Conservation (phyloP, 73 alveolate genomes). For the Paramecium pentaurelia region DNA sequence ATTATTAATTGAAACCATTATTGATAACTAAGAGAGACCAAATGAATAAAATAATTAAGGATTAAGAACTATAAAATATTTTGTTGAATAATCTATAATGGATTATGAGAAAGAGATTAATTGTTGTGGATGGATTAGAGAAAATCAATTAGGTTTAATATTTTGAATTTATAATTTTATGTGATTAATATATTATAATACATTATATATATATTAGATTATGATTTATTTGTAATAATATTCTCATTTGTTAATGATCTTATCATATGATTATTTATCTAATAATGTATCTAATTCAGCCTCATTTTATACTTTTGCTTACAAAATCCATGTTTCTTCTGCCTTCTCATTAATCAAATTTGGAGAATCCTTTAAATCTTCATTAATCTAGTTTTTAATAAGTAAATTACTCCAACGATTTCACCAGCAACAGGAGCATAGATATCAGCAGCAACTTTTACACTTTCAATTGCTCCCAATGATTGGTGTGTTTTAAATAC, state of each 20-base stretch:
- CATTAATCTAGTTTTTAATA: constrained; percentile 52
- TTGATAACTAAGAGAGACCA: background rate
- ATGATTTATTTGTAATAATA: background rate
- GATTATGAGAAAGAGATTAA: background rate
- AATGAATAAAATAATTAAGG: background rate
- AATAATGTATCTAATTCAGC: constrained; percentile 60
- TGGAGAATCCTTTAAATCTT: constrained; percentile 65
- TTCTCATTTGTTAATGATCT: constrained; percentile 60
- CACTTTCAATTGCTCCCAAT: constrained; percentile 79
- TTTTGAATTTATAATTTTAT: background rate
- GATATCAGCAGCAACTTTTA: constrained; percentile 80
- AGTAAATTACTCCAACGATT: constrained; percentile 54
- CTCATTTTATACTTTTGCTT: constrained; percentile 62
- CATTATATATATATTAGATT: background rate
- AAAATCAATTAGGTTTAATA: background rate
- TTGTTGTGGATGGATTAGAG: constrained; percentile 30
- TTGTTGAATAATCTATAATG: background rate
- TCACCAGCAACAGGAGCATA: constrained; percentile 77
- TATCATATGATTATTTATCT: constrained; percentile 48
- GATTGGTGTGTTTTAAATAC: constrained; percentile 64
- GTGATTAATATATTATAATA: background rate
- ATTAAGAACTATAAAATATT: background rate
- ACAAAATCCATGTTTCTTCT: constrained; percentile 74
- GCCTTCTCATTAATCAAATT: constrained; percentile 70
- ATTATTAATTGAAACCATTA: background rate